Conservation (phyloP, 2,329 filamentous ascomycete species). For the Cladosporium sp. region DNA sequence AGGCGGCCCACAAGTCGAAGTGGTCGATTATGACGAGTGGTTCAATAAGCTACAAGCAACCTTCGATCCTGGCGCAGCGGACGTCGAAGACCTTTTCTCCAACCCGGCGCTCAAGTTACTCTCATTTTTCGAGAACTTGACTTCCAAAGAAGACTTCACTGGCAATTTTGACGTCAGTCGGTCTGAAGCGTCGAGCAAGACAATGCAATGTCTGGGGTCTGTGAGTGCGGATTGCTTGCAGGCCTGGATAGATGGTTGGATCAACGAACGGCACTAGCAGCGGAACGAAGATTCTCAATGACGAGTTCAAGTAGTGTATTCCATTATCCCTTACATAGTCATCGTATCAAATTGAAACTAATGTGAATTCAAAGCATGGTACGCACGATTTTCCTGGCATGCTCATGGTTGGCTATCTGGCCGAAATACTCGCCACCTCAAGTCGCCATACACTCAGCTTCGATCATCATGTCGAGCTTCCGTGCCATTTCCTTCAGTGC, state of each 20-base stretch:
- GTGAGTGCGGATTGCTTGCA: not conserved
- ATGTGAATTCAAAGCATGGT: no score
- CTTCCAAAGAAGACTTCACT: not conserved
- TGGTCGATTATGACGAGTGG: not conserved
- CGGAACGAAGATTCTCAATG: no score
- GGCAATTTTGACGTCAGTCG: not conserved
- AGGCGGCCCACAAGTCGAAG: not conserved
- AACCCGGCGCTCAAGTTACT: not conserved
- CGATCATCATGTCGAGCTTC: not conserved
- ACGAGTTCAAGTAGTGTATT: no score
- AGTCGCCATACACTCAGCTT: not conserved
- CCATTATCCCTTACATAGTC: no score
- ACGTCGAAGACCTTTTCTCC: not conserved
- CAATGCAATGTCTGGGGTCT: not conserved
- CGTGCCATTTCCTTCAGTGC: not conserved
- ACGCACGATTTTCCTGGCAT: no score
- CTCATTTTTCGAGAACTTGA: not conserved
- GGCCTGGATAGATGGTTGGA: not conserved
- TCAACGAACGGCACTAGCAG: not conserved
- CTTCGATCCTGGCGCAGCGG: not conserved
- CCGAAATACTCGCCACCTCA: not conserved
- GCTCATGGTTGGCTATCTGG: no score
- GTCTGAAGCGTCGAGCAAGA: not conserved
- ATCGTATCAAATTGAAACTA: no score
- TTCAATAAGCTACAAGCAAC: not conserved